Evolutionary conservation across 495 filamentous ascomycete genomes (phyloP).

Genomic region (Apodospora peruviana): DNA sequence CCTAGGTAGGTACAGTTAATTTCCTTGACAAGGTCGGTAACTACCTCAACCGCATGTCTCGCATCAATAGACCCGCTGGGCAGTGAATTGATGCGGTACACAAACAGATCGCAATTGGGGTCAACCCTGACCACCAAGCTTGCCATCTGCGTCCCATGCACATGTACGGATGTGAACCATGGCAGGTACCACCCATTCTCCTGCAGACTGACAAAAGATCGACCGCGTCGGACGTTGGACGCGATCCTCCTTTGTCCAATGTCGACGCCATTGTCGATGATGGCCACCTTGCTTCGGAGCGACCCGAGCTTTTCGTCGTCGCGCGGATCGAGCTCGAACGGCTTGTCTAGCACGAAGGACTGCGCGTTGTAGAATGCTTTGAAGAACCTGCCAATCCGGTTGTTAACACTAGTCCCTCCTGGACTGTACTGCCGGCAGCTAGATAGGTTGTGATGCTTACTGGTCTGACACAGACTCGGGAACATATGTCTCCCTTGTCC

Average conservation of each 20-base stretch:
- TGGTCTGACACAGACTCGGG: constrained; percentile 2
- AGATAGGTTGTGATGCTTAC: not conserved
- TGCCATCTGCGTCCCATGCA: constrained; percentile 3
- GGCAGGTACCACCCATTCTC: not conserved
- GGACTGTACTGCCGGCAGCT: too few relatives aligned
- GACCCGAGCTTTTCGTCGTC: not conserved
- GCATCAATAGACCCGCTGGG: not conserved
- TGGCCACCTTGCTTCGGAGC: constrained; percentile 1
- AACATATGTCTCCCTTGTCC: not conserved
- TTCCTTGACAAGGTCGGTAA: too few relatives aligned
- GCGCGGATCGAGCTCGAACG: not conserved
- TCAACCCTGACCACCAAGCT: not conserved
- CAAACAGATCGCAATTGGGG: not conserved
- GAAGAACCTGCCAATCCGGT: constrained; percentile 1
- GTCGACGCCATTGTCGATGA: constrained; percentile 3
- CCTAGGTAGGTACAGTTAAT: too few relatives aligned
- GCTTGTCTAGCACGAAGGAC: not conserved
- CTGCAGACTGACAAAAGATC: not conserved
- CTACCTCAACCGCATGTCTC: not conserved
- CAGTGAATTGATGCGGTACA: not conserved
- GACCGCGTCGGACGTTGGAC: not conserved
- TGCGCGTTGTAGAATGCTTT: not conserved
- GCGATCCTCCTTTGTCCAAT: not conserved
- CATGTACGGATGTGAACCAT: constrained; percentile 2
- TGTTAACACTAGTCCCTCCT: not conserved